A percentile compares a stretch with the other conserved stretches of the same genome.
phyloP scores from a whole-genome alignment of 306 rosid species.

The Gleditsia sinensis region DNA sequence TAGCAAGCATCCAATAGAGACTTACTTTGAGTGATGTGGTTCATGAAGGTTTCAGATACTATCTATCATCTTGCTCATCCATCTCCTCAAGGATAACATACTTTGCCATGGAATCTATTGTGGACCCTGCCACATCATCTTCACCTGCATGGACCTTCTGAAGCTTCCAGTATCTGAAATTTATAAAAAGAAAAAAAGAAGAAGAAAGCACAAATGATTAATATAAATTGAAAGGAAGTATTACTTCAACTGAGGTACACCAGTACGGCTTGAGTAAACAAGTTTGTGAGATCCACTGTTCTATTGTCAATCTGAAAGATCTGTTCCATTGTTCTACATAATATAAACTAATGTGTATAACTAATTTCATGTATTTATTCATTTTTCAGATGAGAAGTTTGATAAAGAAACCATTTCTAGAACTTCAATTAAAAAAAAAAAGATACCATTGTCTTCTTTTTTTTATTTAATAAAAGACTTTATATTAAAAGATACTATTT shows the following conservation, averaged over 20 bases:
- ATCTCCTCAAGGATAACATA: conserved; percentile 90
- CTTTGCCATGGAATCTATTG: conserved; percentile 56
- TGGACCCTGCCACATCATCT: conserved; percentile 41
- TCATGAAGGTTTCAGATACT: conserved; percentile 37
- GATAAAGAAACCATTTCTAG: neutral
- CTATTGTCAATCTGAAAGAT: neutral
- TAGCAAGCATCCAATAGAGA: conserved; percentile 15
- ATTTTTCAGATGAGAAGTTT: neutral
- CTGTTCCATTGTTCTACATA: neutral
- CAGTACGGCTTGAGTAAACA: conserved; percentile 8
- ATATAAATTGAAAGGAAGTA: conserved; percentile 15
- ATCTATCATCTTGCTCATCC: conserved; percentile 64
- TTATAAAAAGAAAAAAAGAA: neutral
- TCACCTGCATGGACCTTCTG: conserved; percentile 51
- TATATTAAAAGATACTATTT: too few relatives aligned
- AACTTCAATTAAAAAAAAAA: neutral
- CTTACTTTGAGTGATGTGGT: conserved; percentile 30
- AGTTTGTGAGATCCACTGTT: neutral
- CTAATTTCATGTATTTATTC: neutral
- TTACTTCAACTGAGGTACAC: neutral
- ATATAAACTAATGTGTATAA: neutral
- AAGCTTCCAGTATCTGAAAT: conserved; percentile 75
- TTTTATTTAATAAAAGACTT: too few relatives aligned
- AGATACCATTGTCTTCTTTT: neutral
- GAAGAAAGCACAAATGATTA: neutral